Conservation (phyloP, 306 rosid species). For the Hippophae gyantsensis region DNA sequence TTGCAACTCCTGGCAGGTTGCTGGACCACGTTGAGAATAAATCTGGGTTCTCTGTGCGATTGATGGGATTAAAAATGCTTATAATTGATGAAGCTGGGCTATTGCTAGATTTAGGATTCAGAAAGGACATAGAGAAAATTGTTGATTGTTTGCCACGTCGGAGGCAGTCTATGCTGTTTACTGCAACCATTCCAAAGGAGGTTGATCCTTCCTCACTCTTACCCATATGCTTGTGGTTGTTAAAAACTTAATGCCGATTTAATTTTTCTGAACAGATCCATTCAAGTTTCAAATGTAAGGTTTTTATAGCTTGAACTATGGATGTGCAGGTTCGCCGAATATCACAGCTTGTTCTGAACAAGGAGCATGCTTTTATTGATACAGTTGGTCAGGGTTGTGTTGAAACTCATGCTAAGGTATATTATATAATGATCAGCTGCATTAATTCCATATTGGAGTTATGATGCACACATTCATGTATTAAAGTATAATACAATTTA, state of each 20-base stretch:
- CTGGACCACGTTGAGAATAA: slow-evolving; percentile 83
- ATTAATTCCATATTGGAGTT: background rate
- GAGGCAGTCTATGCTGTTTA: slow-evolving; percentile 74
- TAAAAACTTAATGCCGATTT: no score
- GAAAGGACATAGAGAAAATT: slow-evolving; percentile 81
- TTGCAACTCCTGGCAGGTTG: slow-evolving; percentile 95
- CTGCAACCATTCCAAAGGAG: slow-evolving; percentile 95
- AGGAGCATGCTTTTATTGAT: slow-evolving; percentile 74
- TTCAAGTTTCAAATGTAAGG: slow-evolving; percentile 4
- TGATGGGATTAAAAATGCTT: slow-evolving; percentile 84
- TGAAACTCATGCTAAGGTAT: slow-evolving; percentile 75
- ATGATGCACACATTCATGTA: background rate
- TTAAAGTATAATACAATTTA: background rate
- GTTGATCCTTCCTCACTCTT: slow-evolving; percentile 26
- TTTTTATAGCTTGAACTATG: slow-evolving; percentile 7
- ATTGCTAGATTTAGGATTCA: slow-evolving; percentile 83
- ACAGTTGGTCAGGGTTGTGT: slow-evolving; percentile 77
- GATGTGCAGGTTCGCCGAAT: slow-evolving; percentile 66
- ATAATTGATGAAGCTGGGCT: slow-evolving; percentile 91
- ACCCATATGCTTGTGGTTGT: no score
- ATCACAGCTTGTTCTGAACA: slow-evolving; percentile 87
- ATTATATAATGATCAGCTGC: slow-evolving; percentile 10
- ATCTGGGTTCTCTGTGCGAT: slow-evolving; percentile 66
- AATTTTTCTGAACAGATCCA: no score
- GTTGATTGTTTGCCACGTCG: slow-evolving; percentile 90